Base-by-base conservation (phyloP, 768 basidiomycete genomes). In the Macrolepiota fuliginosa region DNA sequence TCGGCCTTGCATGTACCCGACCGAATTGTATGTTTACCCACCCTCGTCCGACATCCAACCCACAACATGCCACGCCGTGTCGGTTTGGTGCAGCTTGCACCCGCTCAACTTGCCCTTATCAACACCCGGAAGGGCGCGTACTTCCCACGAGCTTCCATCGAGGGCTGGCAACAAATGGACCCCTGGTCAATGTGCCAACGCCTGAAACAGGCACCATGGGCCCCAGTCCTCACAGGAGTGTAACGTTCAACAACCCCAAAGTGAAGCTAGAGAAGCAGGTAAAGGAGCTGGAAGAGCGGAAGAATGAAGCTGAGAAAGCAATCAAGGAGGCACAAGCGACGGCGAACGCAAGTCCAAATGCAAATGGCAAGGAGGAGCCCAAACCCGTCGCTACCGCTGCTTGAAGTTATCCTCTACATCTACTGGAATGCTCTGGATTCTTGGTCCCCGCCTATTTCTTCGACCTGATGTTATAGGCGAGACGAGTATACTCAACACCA, bases 81-180 rank as follows among this genome's bases (percentile, higher is more conserved):
- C 85, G 90, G 56, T 98, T 92, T 67, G 96, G 93, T 22, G 78
- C 90, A 13, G 83, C 78, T 19, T 98, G 96, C 73, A 97, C 94
- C 9, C 86, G 93, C 58, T 86, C 87, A 36, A 82, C 86, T 64
- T 98, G 96, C 72, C 75, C 86, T n/a, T 99, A 90, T 81, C 86
- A 91, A 64, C 96, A 99, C 70, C 96, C 96, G 0, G 86, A 91
- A 60, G 90, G 90, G 10, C 89, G 92, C 12, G 89, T 91, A 24
- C 79, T 93, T 7, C 92, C 92, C 2, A 79, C 85, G 2, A 77
- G 86, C 12, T 94, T 94, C 81, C 90, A 94, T 69, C 88, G 91
- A 22, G 91, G 92, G 0, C 72, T 94, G 27, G 80, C 85, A 15
- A 77, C 82, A 3, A 79, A 74, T 27, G 82, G 83, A 0, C 87